Base-by-base conservation (phyloP, 108 stramenopile species). In the Pseudonitzschia multistriata region DNA sequence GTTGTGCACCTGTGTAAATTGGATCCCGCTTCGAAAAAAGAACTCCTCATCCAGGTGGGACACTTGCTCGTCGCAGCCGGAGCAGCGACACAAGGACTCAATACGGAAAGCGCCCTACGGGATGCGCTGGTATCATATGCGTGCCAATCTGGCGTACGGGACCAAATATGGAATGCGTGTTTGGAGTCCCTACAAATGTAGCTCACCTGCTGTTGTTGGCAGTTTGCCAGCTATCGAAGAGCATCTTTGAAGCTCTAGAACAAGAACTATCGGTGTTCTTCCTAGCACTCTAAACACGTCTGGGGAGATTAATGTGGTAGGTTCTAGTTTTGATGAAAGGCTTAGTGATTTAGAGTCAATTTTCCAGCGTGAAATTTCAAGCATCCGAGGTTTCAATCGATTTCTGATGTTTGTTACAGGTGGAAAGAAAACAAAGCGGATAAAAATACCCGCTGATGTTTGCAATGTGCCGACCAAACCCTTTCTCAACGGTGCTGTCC, bases 121-220 rank as follows among this genome's bases (percentile, higher is more conserved):
- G 73, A 67, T 37, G 61, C 76, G 3, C 66, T 87, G 45, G 14
- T 69, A 0, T 53, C 39, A 30, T 84, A 72, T 63, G 78, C 71
- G 7, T 62, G 72, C 33, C 78, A 82, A 64, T 47, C 31, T 37
- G 30, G 30, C 21, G 86, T 87, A 2, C 67, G 83, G 28, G 76
- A 87, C 31, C 70, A 76, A 39, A 45, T 87, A 13, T 87, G 86
- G 86, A 68, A 78, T 65, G 73, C 78, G 5, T 87, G 86, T 62
- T n/a, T 81, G 10, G 30, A 75, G 31, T 63, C 67, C 17, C 53
- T 75, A 22, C 74, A 75, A 40, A 57, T 13, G 0, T 73, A 68
- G 24, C 4, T 29, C 3, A 24, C 7, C 21, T 10, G 7, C 50
- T 52, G 2, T 45, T 37, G 5, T 5, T 8, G 37, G 37, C 6